These are phyloP conservation scores for Cladosporium sp. DNA, from an alignment of 2,329 filamentous ascomycete genomes.

Conservation along the genomic window DNA sequence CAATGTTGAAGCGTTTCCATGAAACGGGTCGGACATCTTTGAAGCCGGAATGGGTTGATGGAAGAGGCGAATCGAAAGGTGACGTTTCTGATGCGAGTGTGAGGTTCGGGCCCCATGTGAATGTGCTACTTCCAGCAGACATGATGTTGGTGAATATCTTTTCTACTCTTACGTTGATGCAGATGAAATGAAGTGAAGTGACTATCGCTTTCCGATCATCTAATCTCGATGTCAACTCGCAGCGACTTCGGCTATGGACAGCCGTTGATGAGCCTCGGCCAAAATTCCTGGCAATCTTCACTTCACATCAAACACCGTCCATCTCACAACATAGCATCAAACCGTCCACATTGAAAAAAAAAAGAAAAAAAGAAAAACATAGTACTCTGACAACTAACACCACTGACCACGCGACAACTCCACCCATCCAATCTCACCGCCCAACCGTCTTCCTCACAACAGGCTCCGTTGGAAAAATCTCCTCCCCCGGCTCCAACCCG, in stretches of 20 bases:
- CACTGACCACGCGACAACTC: too few relatives aligned
- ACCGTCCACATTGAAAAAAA: too few relatives aligned
- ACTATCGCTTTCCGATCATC: too few relatives aligned
- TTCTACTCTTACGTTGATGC: not conserved
- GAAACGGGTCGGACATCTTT: conserved; percentile 49
- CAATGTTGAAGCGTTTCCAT: conserved; percentile 63
- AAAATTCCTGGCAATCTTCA: too few relatives aligned
- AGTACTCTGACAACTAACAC: too few relatives aligned
- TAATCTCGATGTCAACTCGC: not conserved
- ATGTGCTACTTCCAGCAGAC: conserved; percentile 30
- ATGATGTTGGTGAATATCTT: not conserved
- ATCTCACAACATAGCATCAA: too few relatives aligned
- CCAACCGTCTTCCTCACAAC: conserved; percentile 34
- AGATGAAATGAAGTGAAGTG: not conserved
- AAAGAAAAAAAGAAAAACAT: too few relatives aligned
- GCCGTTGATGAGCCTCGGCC: not conserved
- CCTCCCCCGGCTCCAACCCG: conserved; percentile 47
- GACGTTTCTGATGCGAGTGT: conserved; percentile 28
- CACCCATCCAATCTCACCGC: not conserved
- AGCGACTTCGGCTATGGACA: not conserved
- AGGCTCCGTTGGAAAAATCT: conserved; percentile 57
- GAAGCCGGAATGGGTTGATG: conserved; percentile 29
- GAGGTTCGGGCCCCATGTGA: conserved; percentile 30
- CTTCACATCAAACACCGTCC: too few relatives aligned
- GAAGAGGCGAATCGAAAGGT: conserved; percentile 29